Conservation (phyloP, 257 asterid genomes). For the Linderniella brevidens region DNA sequence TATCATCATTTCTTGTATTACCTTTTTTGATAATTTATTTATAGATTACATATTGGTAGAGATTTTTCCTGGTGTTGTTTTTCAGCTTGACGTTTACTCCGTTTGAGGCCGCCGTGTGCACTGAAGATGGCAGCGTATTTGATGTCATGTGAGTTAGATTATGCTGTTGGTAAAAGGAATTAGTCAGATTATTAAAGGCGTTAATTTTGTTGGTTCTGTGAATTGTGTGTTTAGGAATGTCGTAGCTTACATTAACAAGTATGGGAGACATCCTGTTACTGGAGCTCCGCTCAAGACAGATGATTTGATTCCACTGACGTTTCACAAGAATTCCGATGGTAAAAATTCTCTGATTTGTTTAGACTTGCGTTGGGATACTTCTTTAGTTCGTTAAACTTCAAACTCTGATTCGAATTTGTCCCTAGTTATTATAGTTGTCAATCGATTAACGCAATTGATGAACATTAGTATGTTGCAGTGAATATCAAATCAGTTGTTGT, state of each 20-base stretch:
- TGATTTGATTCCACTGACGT: slow-evolving; percentile 58
- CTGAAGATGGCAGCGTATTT: slow-evolving; percentile 80
- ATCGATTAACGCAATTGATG: too few relatives aligned
- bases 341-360: not conserved
- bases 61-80: not conserved
- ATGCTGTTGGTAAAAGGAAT: not conserved
- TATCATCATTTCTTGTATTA: not conserved
- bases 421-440: too few relatives aligned
- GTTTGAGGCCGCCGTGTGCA: slow-evolving; percentile 81
- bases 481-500: too few relatives aligned
- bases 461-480: too few relatives aligned
- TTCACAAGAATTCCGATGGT: slow-evolving; percentile 92
- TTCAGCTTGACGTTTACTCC: slow-evolving; percentile 95
- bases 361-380: not conserved
- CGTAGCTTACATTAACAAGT: slow-evolving; percentile 66
- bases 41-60: not conserved
- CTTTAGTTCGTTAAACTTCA: not conserved
- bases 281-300: slow-evolving; percentile 72
- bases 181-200: not conserved
- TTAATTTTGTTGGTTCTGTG: not conserved
- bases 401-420: not conserved
- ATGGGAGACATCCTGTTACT: slow-evolving; percentile 85
- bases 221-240: slow-evolving; percentile 33
- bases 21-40: not conserved
- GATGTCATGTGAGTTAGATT: slow-evolving; percentile 46